Evolutionary conservation across 129 eudicot species (phyloP).

Genomic region (Gnaphalium uliginosum): DNA sequence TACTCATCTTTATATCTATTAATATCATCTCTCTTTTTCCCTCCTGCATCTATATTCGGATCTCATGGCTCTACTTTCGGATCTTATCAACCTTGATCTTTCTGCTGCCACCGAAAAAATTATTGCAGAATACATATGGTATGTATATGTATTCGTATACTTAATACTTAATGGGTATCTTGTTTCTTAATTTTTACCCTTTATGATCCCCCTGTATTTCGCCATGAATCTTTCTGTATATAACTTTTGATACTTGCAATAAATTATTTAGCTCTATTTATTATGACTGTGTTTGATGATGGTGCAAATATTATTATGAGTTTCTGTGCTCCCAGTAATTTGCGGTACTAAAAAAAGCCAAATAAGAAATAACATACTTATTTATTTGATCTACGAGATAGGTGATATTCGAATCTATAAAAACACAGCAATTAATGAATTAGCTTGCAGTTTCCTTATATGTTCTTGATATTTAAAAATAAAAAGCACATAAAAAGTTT

Average conservation of each 20-base stretch:
- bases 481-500: neutral
- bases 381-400: neutral
- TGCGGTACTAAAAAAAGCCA: too few relatives aligned
- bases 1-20: constrained; percentile 2
- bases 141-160: neutral
- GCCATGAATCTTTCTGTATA: neutral
- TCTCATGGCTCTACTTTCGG: constrained; percentile 60
- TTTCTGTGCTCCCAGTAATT: neutral
- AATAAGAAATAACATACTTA: neutral
- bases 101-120: constrained; percentile 53
- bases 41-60: neutral
- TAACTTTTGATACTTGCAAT: neutral
- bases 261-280: neutral
- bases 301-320: neutral
- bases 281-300: neutral
- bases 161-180: neutral
- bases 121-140: constrained; percentile 89
- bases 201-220: neutral
- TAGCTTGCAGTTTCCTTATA: constrained; percentile 5
- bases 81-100: constrained; percentile 72
- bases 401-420: constrained; percentile 10
- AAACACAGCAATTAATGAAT: constrained; percentile 6
- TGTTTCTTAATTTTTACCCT: neutral
- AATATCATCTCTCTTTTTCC: constrained; percentile 2
- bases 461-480: neutral